Evolutionary conservation across 2,329 filamentous ascomycete species (phyloP).

Genomic region (Botrytis tulipae): DNA sequence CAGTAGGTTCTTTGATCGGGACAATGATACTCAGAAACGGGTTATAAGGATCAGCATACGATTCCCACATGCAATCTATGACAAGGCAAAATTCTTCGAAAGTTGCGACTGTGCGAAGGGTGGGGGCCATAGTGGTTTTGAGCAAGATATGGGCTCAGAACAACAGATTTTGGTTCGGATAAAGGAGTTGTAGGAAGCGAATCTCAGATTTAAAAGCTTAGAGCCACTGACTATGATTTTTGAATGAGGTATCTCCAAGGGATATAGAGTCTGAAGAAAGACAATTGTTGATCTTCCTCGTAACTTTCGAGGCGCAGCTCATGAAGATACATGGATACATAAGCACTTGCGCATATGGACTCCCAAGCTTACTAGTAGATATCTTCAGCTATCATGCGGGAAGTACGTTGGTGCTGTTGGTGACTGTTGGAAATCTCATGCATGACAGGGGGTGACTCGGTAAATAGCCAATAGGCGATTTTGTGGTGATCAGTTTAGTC

Average conservation of each 20-base stretch:
- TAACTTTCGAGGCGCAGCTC: not conserved
- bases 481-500: not conserved
- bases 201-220: not conserved
- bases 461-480: not conserved
- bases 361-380: not conserved
- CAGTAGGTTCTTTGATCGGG: not conserved
- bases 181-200: rapidly evolving
- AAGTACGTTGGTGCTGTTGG: not conserved
- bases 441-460: not conserved
- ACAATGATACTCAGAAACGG: not conserved
- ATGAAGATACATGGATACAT: not conserved
- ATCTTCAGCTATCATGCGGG: not conserved
- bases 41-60: not conserved
- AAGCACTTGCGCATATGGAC: not conserved
- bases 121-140: not conserved
- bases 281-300: not conserved
- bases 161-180: too few relatives aligned
- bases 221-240: not conserved
- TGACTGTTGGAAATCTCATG: not conserved
- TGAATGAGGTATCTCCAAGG: not conserved
- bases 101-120: not conserved
- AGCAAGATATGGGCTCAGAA: not conserved
- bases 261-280: not conserved
- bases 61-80: conserved; percentile 4
- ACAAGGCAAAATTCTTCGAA: not conserved